Conservation (phyloP, 208 protist species). For the Crithidia fasciculata region DNA sequence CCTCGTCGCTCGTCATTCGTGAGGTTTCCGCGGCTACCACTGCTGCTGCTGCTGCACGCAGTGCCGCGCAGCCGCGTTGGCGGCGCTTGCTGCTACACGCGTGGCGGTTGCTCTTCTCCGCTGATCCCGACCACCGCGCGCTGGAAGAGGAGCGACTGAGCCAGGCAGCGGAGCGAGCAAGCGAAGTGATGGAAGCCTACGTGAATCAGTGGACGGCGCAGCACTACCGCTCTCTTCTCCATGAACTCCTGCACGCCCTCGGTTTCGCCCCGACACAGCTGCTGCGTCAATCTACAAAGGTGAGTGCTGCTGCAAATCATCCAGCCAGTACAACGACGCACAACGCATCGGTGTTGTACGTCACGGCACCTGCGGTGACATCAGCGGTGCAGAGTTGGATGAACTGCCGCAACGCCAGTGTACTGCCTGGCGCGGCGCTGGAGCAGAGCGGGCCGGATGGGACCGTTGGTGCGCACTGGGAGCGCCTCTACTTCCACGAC, state of each 20-base stretch:
- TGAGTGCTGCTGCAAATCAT: not conserved
- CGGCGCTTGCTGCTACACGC: not conserved
- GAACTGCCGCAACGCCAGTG: not conserved
- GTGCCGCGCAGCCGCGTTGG: not conserved
- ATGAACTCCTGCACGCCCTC: constrained; percentile 79
- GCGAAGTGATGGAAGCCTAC: constrained; percentile 6
- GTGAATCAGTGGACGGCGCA: constrained; percentile 16
- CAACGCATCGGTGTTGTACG: not conserved
- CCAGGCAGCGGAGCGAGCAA: not conserved
- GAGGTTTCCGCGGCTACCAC: not conserved
- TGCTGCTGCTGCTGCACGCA: not conserved
- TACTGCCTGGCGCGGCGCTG: constrained; percentile 52
- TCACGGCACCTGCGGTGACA: not conserved
- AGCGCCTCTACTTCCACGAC: constrained; percentile 59
- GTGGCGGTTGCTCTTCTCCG: not conserved
- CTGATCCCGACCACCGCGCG: not conserved
- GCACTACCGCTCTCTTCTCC: constrained; percentile 56
- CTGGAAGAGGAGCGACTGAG: not conserved
- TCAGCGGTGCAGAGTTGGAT: constrained; percentile 21
- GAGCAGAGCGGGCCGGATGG: constrained; percentile 69
- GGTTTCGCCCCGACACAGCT: constrained; percentile 63
- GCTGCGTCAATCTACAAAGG: constrained; percentile 1
- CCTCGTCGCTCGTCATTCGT: constrained; percentile 26
- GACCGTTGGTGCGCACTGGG: constrained; percentile 83
- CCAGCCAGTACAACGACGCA: not conserved